Base-by-base conservation (phyloP, 768 basidiomycete species). In the Daedaleopsis nitida region DNA sequence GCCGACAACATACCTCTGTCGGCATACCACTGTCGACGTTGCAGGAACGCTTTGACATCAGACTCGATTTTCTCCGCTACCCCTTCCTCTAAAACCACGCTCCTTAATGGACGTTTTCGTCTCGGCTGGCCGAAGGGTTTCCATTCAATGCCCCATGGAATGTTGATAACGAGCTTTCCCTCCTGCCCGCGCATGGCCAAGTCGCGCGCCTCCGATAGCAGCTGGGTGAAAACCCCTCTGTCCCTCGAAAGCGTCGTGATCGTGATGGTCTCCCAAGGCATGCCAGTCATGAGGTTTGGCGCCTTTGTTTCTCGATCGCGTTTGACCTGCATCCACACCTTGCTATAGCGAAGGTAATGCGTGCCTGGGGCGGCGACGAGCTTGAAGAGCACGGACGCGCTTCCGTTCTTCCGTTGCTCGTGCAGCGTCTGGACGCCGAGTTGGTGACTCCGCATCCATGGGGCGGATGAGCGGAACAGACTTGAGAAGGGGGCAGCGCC, bases 281-380 rank as follows among this genome's bases (percentile, higher is more conserved):
- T 85, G 8, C 96, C 96, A 6, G 93, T 91, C 80, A 90, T 89
- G 50, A 94, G 80, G 69, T 94, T 89, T 84, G 96, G 92, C 32
- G 96, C 87, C 65, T 92, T 90, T 21, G 91, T 91, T 74, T 97
- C 94, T 55, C 97, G 86, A 76, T 98, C 96, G 14, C 97, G 86
- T 79, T 93, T 94, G 66, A 93, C 95, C 86, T 97, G 94, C 81
- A 99, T 94, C 97, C 96, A 99, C 16, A 94, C 92, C 11, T 90
- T 88, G 47, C 80, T 77, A 72, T 96, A 98, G 64, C 85, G 86
- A 75, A 99, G 89, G 79, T 88, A 96, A 74, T 99, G 97, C 3
- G 83, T 90, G 0, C 97, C 97, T 11, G 96, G 94, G 0, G 96
- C 97, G 0, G 96, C 96, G 13, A 98, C 92, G n/a, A 98, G 83